phyloP scores from a whole-genome alignment of 179 eudicot genomes.

The Vitellaria paradoxa region DNA sequence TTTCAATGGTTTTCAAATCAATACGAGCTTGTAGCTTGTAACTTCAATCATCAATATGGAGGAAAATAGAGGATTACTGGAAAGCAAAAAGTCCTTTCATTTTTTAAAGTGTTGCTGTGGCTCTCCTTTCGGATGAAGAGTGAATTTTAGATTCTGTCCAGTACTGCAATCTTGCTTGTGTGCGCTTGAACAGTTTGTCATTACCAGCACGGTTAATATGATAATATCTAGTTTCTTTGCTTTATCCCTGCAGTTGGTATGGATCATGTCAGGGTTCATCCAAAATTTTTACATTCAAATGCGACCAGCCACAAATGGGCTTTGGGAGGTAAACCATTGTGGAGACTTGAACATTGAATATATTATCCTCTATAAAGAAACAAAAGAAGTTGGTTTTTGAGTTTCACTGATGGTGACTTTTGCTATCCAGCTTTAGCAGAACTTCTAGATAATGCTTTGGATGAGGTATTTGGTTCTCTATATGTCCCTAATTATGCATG shows the following conservation, averaged over 20 bases:
- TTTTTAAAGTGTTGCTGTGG: not conserved
- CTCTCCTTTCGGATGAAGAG: not conserved
- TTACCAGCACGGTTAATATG: not conserved
- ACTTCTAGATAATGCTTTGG: slow-evolving; percentile 74
- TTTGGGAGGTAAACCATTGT: slow-evolving; percentile 46
- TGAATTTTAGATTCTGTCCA: not conserved
- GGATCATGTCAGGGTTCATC: slow-evolving; percentile 75
- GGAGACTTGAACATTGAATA: not conserved
- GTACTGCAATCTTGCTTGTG: not conserved
- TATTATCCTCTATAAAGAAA: not conserved
- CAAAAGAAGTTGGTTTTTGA: not conserved
- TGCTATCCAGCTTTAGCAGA: slow-evolving; percentile 64
- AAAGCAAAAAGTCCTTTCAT: not conserved
- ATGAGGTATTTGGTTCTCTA: slow-evolving; percentile 42
- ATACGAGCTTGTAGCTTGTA: not conserved
- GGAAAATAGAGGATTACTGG: not conserved
- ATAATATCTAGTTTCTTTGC: not conserved
- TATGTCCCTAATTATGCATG: not conserved
- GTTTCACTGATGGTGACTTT: not conserved
- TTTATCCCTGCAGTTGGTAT: slow-evolving; percentile 41
- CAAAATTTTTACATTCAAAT: slow-evolving; percentile 77
- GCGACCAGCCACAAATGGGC: slow-evolving; percentile 91
- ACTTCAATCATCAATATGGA: not conserved
- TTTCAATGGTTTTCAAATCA: not conserved
- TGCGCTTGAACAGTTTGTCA: not conserved